Evolutionary conservation across 805 yeast species (phyloP), one percentile per base, ranked within the genome.

Genomic region (Yamadazyma takamatsuzukensis): DNA sequence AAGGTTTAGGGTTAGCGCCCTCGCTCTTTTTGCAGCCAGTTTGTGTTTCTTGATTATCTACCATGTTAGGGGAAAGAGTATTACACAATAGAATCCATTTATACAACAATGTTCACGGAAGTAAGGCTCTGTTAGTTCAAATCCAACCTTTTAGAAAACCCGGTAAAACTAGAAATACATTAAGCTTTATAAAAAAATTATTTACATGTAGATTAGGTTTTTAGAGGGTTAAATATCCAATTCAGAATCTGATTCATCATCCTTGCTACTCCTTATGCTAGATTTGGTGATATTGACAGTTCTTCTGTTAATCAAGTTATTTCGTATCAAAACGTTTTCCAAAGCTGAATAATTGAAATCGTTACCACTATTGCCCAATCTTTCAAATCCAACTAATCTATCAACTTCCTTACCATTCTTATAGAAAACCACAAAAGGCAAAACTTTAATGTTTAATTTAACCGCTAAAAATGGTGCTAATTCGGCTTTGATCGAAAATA

Each of bases 391-490:
- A 4, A 84, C 69, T 4, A 84, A 48, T 39, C 85, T 59, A 10
- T 70, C 67, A 4, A 63, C 50, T 45, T 83, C 90, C 27, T 67
- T 55, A 1, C 89, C 89, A 22, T 71, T 61, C 9, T 59, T 61
- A 48, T 80, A 86, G 6, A 77, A 63, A 2, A 82, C 55, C 2
- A 85, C 78, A 43, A 78, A 80, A 0, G 96, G 96, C 4, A 86
- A 62, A 8, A 81, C 78, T 49, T 80, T 75, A 30, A 87, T 68
- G 3, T 65, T 61, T 24, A 87, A 65, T 48, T 76, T 78, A 2
- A 76, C 59, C 4, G 78, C 86, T 27, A 87, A 59, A 48, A 86
- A 86, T 3, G 94, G 88, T 1, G 89, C 83, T 23, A 71, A 59
- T 21, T 65, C 72, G 0, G 84, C 95, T 34, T 70, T 64, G 4